Conservation (phyloP, 805 yeast genomes). For the Nakazawaea wyomingensis region DNA sequence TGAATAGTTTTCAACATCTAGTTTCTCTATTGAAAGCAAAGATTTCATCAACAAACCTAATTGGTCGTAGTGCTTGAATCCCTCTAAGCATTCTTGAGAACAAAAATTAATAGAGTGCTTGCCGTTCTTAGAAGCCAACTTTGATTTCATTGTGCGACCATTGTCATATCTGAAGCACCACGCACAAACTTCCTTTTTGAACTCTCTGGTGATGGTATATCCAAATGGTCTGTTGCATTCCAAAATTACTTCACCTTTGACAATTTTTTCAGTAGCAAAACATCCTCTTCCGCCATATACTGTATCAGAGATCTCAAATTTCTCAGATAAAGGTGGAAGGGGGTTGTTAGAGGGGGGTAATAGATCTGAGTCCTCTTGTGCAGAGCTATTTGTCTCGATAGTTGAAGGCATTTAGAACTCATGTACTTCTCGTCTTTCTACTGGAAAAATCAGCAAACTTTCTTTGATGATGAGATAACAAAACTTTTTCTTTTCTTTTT, state of each 20-base stretch:
- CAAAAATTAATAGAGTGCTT: conserved; percentile 50
- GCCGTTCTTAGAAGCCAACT: conserved; percentile 24
- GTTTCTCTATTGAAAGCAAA: conserved; percentile 34
- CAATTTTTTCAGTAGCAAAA: conserved; percentile 39
- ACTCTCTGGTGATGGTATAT: conserved; percentile 43
- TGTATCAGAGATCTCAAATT: conserved; percentile 33
- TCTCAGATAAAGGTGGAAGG: conserved; percentile 21
- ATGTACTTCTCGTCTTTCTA: too few species aligned
- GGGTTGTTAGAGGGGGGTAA: neutral
- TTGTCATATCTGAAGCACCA: conserved; percentile 44
- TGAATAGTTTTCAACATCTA: conserved; percentile 5
- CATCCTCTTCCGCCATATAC: conserved; percentile 61
- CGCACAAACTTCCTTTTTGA: conserved; percentile 59
- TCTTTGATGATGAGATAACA: neutral
- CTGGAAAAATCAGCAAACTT: too few species aligned
- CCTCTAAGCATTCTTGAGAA: conserved; percentile 35
- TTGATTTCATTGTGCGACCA: conserved; percentile 43
- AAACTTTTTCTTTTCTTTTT: neutral
- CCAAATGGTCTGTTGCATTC: conserved; percentile 39
- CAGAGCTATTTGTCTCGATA: neutral
- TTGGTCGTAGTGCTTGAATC: conserved; percentile 32
- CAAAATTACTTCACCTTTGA: conserved; percentile 35
- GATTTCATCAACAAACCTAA: conserved; percentile 29
- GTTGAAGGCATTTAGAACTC: neutral
- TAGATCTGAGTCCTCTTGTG: neutral